Conservation (phyloP, 139 green algal species). For the Zygnema cylindricum region DNA sequence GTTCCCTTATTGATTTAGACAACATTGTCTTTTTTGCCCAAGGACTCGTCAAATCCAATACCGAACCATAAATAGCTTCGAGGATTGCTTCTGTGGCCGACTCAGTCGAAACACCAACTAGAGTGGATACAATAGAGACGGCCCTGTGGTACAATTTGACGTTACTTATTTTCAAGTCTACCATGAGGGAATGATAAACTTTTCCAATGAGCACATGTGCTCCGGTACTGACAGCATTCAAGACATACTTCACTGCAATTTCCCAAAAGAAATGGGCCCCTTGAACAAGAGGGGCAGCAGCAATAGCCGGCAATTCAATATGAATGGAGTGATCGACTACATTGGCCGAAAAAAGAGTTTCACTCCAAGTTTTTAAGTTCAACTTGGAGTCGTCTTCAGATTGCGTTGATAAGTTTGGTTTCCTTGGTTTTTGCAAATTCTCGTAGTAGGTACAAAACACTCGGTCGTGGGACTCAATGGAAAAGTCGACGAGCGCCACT, state of each 20-base stretch:
- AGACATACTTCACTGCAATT: conserved; percentile 41
- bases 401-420: not conserved
- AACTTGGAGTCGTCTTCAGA: not conserved
- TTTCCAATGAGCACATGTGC: conserved; percentile 63
- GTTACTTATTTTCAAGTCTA: conserved; percentile 61
- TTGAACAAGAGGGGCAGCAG: conserved; percentile 33
- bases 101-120: conserved; percentile 8
- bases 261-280: conserved; percentile 30
- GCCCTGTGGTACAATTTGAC: conserved; percentile 61
- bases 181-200: conserved; percentile 56
- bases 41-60: not conserved
- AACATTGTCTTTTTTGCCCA: not conserved
- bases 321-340: not conserved
- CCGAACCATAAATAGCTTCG: conserved; percentile 17
- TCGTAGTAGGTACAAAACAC: not conserved
- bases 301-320: conserved; percentile 5
- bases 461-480: not conserved
- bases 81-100: not conserved
- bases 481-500: not conserved
- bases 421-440: not conserved
- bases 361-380: not conserved
- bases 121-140: conserved; percentile 47
- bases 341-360: not conserved
- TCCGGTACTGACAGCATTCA: conserved; percentile 58
- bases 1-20: not conserved